These are phyloP conservation scores for Fusarium citri DNA, from an alignment of 2,329 filamentous ascomycete species.

Conservation along the genomic window DNA sequence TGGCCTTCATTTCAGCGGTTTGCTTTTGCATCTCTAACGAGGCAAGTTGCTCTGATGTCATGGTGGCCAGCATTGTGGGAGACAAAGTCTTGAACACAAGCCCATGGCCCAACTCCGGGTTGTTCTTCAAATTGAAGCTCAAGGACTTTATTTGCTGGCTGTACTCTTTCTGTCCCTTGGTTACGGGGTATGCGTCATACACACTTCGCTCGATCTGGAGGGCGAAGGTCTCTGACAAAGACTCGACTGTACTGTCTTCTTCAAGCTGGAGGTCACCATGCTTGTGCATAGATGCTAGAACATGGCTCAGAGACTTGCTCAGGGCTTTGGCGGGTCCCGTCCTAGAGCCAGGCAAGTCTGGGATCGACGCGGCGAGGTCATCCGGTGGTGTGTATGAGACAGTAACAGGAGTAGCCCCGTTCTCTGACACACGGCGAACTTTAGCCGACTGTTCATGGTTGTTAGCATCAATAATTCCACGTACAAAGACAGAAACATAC, in stretches of 20 bases:
- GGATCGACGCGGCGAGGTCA: slow-evolving; percentile 63
- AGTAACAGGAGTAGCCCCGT: slow-evolving; percentile 49
- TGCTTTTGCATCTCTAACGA: slow-evolving; percentile 88
- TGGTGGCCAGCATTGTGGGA: slow-evolving; percentile 82
- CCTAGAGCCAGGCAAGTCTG: slow-evolving; percentile 71
- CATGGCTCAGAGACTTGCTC: slow-evolving; percentile 73
- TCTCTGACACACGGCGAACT: slow-evolving; percentile 67
- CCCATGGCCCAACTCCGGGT: slow-evolving; percentile 79
- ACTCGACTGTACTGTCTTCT: slow-evolving; percentile 71
- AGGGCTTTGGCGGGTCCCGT: slow-evolving; percentile 77
- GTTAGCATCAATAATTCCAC: slow-evolving; percentile 1
- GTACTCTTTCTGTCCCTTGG: slow-evolving; percentile 62
- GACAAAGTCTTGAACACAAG: slow-evolving; percentile 79
- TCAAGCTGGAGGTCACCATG: slow-evolving; percentile 71
- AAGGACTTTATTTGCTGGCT: slow-evolving; percentile 78
- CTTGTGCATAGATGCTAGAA: slow-evolving; percentile 75
- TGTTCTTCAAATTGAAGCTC: slow-evolving; percentile 89
- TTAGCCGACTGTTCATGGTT: slow-evolving; percentile 53
- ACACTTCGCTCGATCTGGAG: slow-evolving; percentile 83
- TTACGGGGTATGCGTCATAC: slow-evolving; percentile 64
- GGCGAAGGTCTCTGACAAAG: slow-evolving; percentile 75
- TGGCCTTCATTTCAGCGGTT: slow-evolving; percentile 80
- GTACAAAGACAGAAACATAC: slow-evolving; percentile 50
- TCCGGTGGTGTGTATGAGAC: slow-evolving; percentile 61
- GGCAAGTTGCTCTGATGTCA: slow-evolving; percentile 91